Evolutionary conservation across 2,329 filamentous ascomycete genomes (phyloP).

Genomic region (Botrytis paeoniae): DNA sequence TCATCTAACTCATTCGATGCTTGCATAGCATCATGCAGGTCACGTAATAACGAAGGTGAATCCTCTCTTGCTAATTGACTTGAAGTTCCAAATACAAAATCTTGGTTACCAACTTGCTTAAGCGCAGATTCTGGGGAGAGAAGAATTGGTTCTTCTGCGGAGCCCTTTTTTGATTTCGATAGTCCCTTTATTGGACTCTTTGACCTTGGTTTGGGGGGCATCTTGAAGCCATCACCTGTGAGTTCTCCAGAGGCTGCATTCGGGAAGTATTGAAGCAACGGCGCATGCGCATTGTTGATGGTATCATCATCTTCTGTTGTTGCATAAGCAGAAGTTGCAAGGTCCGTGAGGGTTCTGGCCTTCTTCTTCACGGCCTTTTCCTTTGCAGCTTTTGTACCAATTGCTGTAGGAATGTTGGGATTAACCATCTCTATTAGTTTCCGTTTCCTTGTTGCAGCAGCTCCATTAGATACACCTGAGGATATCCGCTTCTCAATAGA

Average conservation of each 20-base stretch:
- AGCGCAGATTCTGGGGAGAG: constrained; percentile 68
- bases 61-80: constrained; percentile 76
- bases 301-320: constrained; percentile 39
- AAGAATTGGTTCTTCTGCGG: constrained; percentile 48
- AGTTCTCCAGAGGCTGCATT: constrained; percentile 18
- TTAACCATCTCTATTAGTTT: constrained; percentile 54
- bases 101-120: constrained; percentile 63
- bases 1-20: constrained; percentile 50
- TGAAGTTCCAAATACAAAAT: constrained; percentile 81
- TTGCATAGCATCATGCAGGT: constrained; percentile 60
- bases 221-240: constrained; percentile 27
- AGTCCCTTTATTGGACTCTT: constrained; percentile 32
- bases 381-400: background rate
- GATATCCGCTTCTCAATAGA: constrained; percentile 20
- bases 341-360: constrained; percentile 71
- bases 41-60: constrained; percentile 61
- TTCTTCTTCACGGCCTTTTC: constrained; percentile 56
- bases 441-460: constrained; percentile 47
- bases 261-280: constrained; percentile 48
- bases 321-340: constrained; percentile 69
- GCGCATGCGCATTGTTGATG: constrained; percentile 37
- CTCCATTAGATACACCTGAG: constrained; percentile 2
- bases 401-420: constrained; percentile 31
- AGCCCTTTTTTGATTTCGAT: constrained; percentile 40
- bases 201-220: constrained; percentile 29